These are phyloP conservation scores for Globisporangium heterothallicum DNA, from an alignment of 352 stramenopile genomes.

Conservation along the genomic window DNA sequence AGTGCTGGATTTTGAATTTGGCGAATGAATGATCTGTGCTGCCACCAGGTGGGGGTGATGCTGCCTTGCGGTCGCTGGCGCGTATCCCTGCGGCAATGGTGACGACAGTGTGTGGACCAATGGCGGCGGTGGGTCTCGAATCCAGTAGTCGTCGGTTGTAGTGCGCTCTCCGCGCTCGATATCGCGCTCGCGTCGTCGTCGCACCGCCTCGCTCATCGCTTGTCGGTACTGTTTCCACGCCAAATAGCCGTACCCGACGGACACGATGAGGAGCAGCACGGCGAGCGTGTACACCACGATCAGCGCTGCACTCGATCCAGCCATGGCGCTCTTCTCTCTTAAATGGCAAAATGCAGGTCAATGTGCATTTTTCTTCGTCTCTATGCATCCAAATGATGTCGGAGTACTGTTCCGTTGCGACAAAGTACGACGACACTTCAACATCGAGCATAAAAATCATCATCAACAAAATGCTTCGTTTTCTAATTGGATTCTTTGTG, in stretches of 20 bases:
- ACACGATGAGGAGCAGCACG: conserved; percentile 21
- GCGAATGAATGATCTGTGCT: too few species aligned
- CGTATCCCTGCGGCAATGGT: background rate
- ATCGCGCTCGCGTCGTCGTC: conserved; percentile 19
- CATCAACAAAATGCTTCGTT: background rate
- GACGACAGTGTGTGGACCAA: background rate
- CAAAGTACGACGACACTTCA: conserved; percentile 5
- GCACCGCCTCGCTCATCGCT: conserved; percentile 23
- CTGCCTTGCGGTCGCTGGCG: background rate
- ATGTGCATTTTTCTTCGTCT: background rate
- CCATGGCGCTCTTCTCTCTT: background rate
- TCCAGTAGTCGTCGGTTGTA: conserved; percentile 31
- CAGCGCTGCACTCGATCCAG: conserved; percentile 6
- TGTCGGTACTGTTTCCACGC: conserved; percentile 31
- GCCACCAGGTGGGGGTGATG: background rate
- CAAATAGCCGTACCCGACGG: conserved; percentile 21
- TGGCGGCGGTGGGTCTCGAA: conserved; percentile 1
- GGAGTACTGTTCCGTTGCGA: too few species aligned
- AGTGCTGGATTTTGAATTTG: background rate
- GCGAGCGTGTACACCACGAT: conserved; percentile 24
- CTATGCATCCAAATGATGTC: background rate
- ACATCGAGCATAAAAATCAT: background rate
- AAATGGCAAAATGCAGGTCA: background rate
- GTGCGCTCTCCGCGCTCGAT: conserved; percentile 16
- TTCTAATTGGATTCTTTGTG: too few species aligned